Evolutionary conservation across 331 rosid genomes (phyloP).

Genomic region (Dryas integrifolia): DNA sequence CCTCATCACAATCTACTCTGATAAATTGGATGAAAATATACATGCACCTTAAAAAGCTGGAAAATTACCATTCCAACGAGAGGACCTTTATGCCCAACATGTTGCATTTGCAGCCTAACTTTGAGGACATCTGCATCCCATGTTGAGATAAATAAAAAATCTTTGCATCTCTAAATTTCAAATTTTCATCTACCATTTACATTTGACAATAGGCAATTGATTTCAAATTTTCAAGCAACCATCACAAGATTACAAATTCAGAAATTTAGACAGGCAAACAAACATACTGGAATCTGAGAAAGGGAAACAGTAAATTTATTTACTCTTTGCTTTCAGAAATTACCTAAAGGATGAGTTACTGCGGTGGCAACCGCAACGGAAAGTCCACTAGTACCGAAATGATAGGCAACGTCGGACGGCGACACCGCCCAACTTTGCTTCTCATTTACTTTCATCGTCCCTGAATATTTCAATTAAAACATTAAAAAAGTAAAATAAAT

Average conservation of each 20-base stretch:
- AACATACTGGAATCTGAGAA: neutral
- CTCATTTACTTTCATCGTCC: conserved; percentile 35
- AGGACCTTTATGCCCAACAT: conserved; percentile 91
- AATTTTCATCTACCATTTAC: neutral
- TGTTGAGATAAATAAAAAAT: neutral
- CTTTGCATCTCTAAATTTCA: neutral
- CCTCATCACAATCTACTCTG: conserved; percentile 23
- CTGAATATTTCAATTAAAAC: conserved; percentile 32
- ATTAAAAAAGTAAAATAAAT: neutral
- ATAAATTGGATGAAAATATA: conserved; percentile 27
- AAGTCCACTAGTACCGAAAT: conserved; percentile 77
- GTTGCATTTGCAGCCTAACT: conserved; percentile 98
- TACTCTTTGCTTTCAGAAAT: neutral
- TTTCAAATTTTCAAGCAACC: neutral
- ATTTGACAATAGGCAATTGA: neutral
- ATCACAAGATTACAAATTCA: neutral
- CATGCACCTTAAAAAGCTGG: conserved; percentile 13
- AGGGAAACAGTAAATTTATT: neutral
- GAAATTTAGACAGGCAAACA: neutral
- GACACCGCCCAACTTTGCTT: conserved; percentile 59
- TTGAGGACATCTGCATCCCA: conserved; percentile 82
- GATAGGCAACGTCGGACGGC: conserved; percentile 54
- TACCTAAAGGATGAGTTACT: conserved; percentile 86
- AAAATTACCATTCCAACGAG: conserved; percentile 79
- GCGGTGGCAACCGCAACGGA: conserved; percentile 81